phyloP scores from a whole-genome alignment of 2,329 filamentous ascomycete genomes.

The Aspergillus candidus region DNA sequence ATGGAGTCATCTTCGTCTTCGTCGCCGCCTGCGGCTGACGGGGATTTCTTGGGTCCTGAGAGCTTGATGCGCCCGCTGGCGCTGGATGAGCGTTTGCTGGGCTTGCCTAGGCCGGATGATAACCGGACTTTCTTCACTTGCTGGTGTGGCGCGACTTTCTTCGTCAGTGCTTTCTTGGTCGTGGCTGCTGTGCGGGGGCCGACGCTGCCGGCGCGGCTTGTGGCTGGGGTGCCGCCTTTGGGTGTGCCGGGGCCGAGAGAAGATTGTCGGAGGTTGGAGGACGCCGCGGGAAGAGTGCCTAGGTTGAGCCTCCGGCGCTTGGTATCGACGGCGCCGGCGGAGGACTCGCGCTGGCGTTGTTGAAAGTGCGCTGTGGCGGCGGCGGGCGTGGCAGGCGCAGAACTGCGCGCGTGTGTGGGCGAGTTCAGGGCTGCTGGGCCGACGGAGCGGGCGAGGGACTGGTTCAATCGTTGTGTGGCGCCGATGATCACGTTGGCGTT shows the following conservation, averaged over 20 bases:
- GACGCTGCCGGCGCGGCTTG: slow-evolving; percentile 54
- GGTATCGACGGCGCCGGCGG: slow-evolving; percentile 48
- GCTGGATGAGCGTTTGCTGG: slow-evolving; percentile 40
- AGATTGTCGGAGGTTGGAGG: slow-evolving; percentile 53
- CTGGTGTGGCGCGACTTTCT: slow-evolving; percentile 53
- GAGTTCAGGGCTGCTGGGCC: slow-evolving; percentile 37
- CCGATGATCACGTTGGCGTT: slow-evolving; percentile 50
- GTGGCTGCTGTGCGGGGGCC: slow-evolving; percentile 44
- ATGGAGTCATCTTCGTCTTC: slow-evolving; percentile 50
- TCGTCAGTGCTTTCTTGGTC: slow-evolving; percentile 44
- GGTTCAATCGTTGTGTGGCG: slow-evolving; percentile 46
- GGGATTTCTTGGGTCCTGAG: slow-evolving; percentile 35
- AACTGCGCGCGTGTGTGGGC: slow-evolving; percentile 34
- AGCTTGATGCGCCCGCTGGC: slow-evolving; percentile 32
- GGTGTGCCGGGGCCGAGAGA: slow-evolving; percentile 60
- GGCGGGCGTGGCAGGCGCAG: slow-evolving; percentile 41
- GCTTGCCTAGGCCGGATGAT: slow-evolving; percentile 28
- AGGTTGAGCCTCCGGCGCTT: slow-evolving; percentile 57
- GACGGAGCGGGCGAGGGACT: slow-evolving; percentile 25
- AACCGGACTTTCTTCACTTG: slow-evolving; percentile 39
- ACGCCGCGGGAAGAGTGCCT: slow-evolving; percentile 48
- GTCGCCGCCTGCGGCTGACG: slow-evolving; percentile 35
- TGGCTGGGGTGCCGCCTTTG: slow-evolving; percentile 49
- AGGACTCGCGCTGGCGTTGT: slow-evolving; percentile 50
- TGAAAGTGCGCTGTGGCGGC: slow-evolving; percentile 36